Conservation (phyloP, 495 filamentous ascomycete species). For the Penicillium crystallinum region DNA sequence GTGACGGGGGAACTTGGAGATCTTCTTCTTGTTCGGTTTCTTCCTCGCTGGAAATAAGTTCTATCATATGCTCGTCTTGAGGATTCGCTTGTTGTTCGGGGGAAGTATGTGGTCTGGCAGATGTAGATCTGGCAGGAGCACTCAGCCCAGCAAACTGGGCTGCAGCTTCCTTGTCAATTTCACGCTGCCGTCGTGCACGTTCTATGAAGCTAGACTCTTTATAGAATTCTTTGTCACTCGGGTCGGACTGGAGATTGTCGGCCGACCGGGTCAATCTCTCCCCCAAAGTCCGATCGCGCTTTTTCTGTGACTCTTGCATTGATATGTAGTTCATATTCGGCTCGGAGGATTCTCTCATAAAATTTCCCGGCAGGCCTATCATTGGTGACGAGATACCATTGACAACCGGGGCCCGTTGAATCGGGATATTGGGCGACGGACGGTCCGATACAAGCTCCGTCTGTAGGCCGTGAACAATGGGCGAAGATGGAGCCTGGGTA, state of each 20-base stretch:
- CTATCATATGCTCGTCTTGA: slow-evolving; percentile 9
- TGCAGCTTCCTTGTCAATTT: slow-evolving; percentile 33
- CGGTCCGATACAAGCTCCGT: slow-evolving; percentile 44
- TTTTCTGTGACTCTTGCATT: slow-evolving; percentile 47
- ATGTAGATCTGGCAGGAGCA: slow-evolving; percentile 28
- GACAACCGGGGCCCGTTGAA: slow-evolving; percentile 36
- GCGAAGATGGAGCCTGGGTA: slow-evolving; percentile 51
- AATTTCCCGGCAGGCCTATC: slow-evolving; percentile 24
- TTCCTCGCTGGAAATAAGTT: slow-evolving; percentile 39
- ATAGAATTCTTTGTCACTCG: slow-evolving; percentile 44
- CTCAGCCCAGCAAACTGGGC: slow-evolving; percentile 39
- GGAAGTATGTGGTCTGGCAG: slow-evolving; percentile 3
- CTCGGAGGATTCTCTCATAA: slow-evolving; percentile 40
- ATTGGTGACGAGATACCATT: slow-evolving; percentile 41
- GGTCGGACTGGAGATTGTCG: slow-evolving; percentile 32
- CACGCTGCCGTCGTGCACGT: slow-evolving; percentile 30
- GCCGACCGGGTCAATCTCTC: slow-evolving; percentile 39
- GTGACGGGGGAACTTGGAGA: slow-evolving; percentile 23
- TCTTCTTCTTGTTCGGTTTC: slow-evolving; percentile 51
- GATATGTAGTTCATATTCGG: slow-evolving; percentile 46
- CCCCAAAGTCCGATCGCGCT: slow-evolving; percentile 28
- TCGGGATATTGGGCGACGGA: slow-evolving; percentile 48
- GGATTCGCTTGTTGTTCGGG: not conserved
- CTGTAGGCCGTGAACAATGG: slow-evolving; percentile 34
- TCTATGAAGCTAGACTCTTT: slow-evolving; percentile 42